Base-by-base conservation (phyloP, 2,329 filamentous ascomycete genomes). In the Macrophomina phaseolina region DNA sequence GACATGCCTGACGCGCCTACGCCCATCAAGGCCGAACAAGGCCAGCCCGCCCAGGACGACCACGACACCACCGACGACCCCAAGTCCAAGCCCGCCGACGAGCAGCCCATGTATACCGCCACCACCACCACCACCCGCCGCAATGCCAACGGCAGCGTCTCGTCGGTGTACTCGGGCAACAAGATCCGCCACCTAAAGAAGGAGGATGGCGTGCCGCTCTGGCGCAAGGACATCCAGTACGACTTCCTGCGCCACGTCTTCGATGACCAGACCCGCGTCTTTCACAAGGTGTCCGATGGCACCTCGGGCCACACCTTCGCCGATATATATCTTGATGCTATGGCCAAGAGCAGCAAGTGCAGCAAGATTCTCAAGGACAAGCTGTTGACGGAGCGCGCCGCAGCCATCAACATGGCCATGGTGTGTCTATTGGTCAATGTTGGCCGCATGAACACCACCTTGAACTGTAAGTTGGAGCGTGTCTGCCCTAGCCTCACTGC, bases 311-410 rank as follows among this genome's bases (percentile, higher is more conserved):
- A 86, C 73, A 88, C 85, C 7, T 99, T 99, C 78, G 94, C 95
- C 68, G 94, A 98, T 78, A 88, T 99, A 68, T 99, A 99, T 81
- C 94, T 99, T 74, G 95, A 98, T 80, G 94, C 95, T 68, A 98
- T 99, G 94, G 93, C 95, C 3, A 89, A 93, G 78, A 99, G 95
- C 82, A 97, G 93, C 85, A 99, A 99, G 84, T 98, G 94, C 34
- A 98, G 95, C 85, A 98, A 98, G 81, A 95, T 99, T 60, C 85
- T 99, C 70, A 93, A 97, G 79, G 95, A 99, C 80, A 98, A 99
- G 83, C 85, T 99, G 70, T 86, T 97, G 74, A 95, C 90, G 71
- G 95, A 99, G 77, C 90, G 92, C 74, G 90, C 93, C 70, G 94
- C 94, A 28, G 95, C 94, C 42, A 93, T 97, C 78, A 94, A 93